Evolutionary conservation across 2,329 filamentous ascomycete genomes (phyloP), one percentile per base, ranked within the genome.

Genomic region (Nothophoma quercina): DNA sequence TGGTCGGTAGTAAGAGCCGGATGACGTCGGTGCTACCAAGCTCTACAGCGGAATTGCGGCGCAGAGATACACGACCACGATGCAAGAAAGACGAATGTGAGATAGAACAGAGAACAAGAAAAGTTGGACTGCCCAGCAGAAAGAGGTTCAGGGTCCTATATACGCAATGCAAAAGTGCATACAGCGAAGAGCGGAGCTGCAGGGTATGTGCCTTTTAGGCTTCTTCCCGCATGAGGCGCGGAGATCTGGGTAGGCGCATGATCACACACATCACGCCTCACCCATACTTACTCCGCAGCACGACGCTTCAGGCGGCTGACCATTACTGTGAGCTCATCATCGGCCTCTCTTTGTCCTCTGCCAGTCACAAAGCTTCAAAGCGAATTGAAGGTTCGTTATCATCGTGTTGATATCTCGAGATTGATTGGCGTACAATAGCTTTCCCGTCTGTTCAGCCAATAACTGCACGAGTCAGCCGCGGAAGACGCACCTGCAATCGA

Each of bases 381-480:
- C 9, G 13, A 12, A 36, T 21, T 15, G 8, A 10, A 34, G 23
- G n/a, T 23, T 30, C 16, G 46, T 51, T 55, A 46, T 40, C 51
- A 36, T 43, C 16, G 30, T 23, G 44, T 43, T 53, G 51, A 46
- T 30, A 44, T 38, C 25, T 41, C 23, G 29, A 26, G n/a, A 42
- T 19, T 45, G 40, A 35, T 47, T 33, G 49, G 47, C 42, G 43
- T 21, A 38, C 25, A 32, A 42, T 52, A 52, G 42, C 36, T 47
- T 25, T 38, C 25, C 36, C 30, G 50, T 15, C 26, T 35, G 30
- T 51, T 25, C 54, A 59, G 45, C 62, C 62, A 65, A 67, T 63
- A n/a, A 42, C 21, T 33, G 43, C 16, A 41, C 59, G 55, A 65
- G 48, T 56, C 57, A 60, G 58, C 62, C 63, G 58, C 63, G 60